Base-by-base conservation (phyloP, 1,284 basidiomycete genomes). In the Cryptococcus sp. region DNA sequence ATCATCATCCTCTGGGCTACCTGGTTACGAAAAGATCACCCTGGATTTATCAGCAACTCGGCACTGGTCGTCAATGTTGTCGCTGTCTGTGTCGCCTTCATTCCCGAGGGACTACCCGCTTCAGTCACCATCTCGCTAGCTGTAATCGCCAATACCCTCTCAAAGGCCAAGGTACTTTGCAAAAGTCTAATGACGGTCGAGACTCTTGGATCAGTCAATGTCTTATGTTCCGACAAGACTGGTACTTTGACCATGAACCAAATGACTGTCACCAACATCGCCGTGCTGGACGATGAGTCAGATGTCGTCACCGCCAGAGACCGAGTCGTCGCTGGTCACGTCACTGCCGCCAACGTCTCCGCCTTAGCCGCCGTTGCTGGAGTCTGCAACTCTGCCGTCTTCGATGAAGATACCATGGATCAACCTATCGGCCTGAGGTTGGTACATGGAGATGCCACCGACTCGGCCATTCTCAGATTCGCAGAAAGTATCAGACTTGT, bases 301-400 rank as follows among this genome's bases (percentile, higher is more conserved):
- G 52, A 51, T 5, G 50, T 68, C 0, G 54, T 61, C 0, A 66
- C 74, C 19, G 67, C 77, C 0, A 57, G 61, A 23, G 67, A 74
- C 42, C 52, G 54, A 3, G 48, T 66, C 11, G 56, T 76, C 0
- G 49, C 53, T 11, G 50, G 44, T 3, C 39, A 31, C n/a, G 41
- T 55, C 3, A 42, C 43, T n/a, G 52, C 50, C 9, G 50, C 43
- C 9, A 44, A 63, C 9, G 46, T 50, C 63, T 36, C 69, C 22
- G 76, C 77, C 23, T 52, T 81, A 0, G 79, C 80, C 36, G 72
- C 77, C 49, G 64, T 82, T 31, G 75, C 80, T 28, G 78, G 80
- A 16, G 73, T 85, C 4, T 85, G 84, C 71, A 86, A 85, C 52
- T 81, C 78, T 7, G 84, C 85, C 0, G 76, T 73, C 28, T 85